Base-by-base conservation (phyloP, 352 stramenopile genomes). In the Pilasporangium apinafurcum region DNA sequence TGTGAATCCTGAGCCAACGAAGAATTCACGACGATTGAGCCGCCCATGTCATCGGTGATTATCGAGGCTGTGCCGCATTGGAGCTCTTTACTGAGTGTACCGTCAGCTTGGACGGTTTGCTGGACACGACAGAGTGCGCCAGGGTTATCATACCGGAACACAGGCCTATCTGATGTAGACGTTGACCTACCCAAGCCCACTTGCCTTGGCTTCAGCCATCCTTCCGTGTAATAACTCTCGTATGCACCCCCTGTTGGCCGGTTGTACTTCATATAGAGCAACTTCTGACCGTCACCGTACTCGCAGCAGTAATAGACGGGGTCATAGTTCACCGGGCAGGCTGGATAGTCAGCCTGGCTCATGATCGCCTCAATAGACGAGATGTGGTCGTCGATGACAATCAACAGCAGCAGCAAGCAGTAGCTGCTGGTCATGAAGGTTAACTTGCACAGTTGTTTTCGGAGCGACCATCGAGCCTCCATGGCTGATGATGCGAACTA, bases 251-350 rank as follows among this genome's bases (percentile, higher is more conserved):
- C 50, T 9, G 17, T 37, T 2, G 64, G 64, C 28, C 55, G 53
- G 34, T 66, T 59, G 44, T 61, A 70, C 38, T 58, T 56, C 12
- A 56, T 70, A 48, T 42, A 70, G 26, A 68, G 37, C 40, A 50
- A 53, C 21, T 40, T 54, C 21, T 44, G 57, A 12, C 44, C 52
- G 33, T 54, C 32, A 10, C 48, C 61, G 39, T 63, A 68, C 45
- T 59, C 47, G 34, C 62, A 72, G 40, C 62, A 68, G 27, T 55
- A 72, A 41, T 60, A 68, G 14, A 58, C 44, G 3, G 58, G 58
- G 35, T 16, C 42, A 43, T 73, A 59, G 26, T 44, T 49, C n/a
- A 69, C 41, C 9, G 53, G 58, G 50, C 62, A 73, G 14, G 62
- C 62, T 17, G 38, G 1, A 51, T n/a, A n/a, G n/a, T n/a, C n/a